Conservation (phyloP, 495 filamentous ascomycete species). For the Oleoguttula mirabilis region DNA sequence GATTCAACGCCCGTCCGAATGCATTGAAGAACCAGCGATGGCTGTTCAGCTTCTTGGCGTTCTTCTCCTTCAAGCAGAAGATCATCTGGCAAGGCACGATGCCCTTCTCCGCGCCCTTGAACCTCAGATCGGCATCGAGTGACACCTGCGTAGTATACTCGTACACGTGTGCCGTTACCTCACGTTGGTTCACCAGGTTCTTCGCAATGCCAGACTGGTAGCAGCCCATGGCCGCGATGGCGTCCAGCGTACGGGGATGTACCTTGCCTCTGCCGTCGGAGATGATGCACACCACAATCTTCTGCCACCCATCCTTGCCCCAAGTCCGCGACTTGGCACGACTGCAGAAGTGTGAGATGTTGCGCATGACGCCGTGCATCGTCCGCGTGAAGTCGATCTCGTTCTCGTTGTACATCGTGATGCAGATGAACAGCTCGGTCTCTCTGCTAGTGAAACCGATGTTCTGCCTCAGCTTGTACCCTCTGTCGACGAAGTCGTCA, state of each 20-base stretch:
- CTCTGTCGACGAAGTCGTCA: slow-evolving; percentile 75
- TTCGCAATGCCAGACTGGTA: slow-evolving; percentile 98
- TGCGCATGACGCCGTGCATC: slow-evolving; percentile 98
- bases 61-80: slow-evolving; percentile 97
- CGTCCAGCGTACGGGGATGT: slow-evolving; percentile 85
- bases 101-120: slow-evolving; percentile 98
- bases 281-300: slow-evolving; percentile 96
- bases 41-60: slow-evolving; percentile 94
- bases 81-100: slow-evolving; percentile 99
- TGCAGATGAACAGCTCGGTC: slow-evolving; percentile 95
- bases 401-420: slow-evolving; percentile 99
- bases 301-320: slow-evolving; percentile 97
- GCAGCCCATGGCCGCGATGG: slow-evolving; percentile 94
- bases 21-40: slow-evolving; percentile 99
- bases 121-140: slow-evolving; percentile 85
- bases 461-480: slow-evolving; percentile 94
- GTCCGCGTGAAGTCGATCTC: slow-evolving; percentile 93
- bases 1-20: slow-evolving; percentile 82
- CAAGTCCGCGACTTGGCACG: slow-evolving; percentile 86
- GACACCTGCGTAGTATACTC: slow-evolving; percentile 99
- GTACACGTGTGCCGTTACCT: slow-evolving; percentile 83
- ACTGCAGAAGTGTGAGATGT: slow-evolving; percentile 91
- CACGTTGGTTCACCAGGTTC: slow-evolving; percentile 87
- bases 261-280: slow-evolving; percentile 90
- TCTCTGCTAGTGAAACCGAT: slow-evolving; percentile 75